Percentiles rank a stretch among this genome's conserved stretches.
Conservation (phyloP, 495 filamentous ascomycete genomes). For the Bacidia gigantensis region DNA sequence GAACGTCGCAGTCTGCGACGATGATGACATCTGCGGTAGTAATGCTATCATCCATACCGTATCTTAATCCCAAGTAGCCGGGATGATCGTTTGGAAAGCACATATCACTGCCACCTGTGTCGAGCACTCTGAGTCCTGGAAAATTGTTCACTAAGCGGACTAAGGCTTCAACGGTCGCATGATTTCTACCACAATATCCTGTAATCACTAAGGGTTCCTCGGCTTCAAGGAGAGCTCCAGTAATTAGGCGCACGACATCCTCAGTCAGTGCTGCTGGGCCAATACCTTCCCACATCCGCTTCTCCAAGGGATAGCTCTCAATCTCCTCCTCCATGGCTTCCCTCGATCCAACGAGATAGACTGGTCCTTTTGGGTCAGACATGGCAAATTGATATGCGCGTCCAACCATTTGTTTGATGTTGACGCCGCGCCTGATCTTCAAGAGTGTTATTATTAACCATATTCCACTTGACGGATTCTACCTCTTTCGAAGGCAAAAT, state of each 20-base stretch:
- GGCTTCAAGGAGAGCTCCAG: slow-evolving; percentile 56
- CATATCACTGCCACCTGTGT: slow-evolving; percentile 89
- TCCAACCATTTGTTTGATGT: slow-evolving; percentile 93
- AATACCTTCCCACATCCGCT: slow-evolving; percentile 60
- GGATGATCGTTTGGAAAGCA: slow-evolving; percentile 78
- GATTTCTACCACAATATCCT: slow-evolving; percentile 70
- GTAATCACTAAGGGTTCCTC: slow-evolving; percentile 68
- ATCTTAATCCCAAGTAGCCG: slow-evolving; percentile 60
- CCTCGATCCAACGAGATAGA: slow-evolving; percentile 71
- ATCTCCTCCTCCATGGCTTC: slow-evolving; percentile 93
- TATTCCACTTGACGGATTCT: no score
- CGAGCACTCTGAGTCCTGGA: slow-evolving; percentile 68
- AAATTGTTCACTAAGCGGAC: slow-evolving; percentile 67
- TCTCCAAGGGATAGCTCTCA: slow-evolving; percentile 61
- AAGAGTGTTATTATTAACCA: background rate
- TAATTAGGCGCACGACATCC: slow-evolving; percentile 51
- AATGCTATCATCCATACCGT: slow-evolving; percentile 61
- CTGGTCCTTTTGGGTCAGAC: slow-evolving; percentile 70
- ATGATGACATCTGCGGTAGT: slow-evolving; percentile 71
- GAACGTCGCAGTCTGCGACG: slow-evolving; percentile 73
- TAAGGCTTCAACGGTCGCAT: slow-evolving; percentile 52
- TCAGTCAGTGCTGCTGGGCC: slow-evolving; percentile 59
- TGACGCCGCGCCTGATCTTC: slow-evolving; percentile 66
- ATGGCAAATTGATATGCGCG: slow-evolving; percentile 77
- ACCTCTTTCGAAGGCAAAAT: background rate